phyloP scores from a whole-genome alignment of 208 protist genomes.

The Crithidia brevicula region DNA sequence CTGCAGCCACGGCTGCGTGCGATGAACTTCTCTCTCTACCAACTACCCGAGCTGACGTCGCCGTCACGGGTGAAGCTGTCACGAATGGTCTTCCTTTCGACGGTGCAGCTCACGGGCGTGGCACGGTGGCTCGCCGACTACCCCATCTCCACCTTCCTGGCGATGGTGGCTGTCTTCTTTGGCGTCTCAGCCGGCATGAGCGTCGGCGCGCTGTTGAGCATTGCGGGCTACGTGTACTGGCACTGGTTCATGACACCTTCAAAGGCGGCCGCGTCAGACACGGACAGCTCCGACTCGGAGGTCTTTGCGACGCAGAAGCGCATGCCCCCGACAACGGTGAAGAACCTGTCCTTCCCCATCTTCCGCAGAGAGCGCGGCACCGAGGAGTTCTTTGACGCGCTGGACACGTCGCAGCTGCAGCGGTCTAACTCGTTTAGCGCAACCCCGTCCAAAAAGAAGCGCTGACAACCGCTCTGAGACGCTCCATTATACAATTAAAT shows the following conservation, averaged over 20 bases:
- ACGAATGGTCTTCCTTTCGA: slow-evolving; percentile 57
- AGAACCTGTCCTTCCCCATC: neutral
- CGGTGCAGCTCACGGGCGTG: slow-evolving; percentile 57
- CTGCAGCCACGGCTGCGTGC: slow-evolving; percentile 71
- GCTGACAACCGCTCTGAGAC: neutral
- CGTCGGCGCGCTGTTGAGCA: slow-evolving; percentile 1
- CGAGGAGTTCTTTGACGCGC: slow-evolving; percentile 9
- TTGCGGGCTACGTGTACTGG: slow-evolving; percentile 20
- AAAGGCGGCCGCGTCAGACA: neutral
- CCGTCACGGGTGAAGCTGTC: slow-evolving; percentile 43
- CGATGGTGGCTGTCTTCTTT: slow-evolving; percentile 31
- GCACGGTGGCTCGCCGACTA: slow-evolving; percentile 58
- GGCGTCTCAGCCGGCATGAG: slow-evolving; percentile 6
- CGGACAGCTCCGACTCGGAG: slow-evolving; percentile 1
- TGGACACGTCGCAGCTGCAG: slow-evolving; percentile 31
- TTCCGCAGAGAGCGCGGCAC: slow-evolving; percentile 10
- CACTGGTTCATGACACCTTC: slow-evolving; percentile 2
- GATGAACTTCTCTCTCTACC: slow-evolving; percentile 79
- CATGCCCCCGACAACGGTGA: neutral
- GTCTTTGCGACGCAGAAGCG: neutral
- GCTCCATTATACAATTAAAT: too few relatives aligned
- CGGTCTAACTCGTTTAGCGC: slow-evolving; percentile 21
- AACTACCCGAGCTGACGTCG: slow-evolving; percentile 21
- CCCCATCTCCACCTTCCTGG: slow-evolving; percentile 50
- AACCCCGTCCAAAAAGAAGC: slow-evolving; percentile 5